A percentile compares a stretch with the other conserved stretches of the same genome.
Conservation (phyloP, 768 basidiomycete species). For the Amanita rimosa region DNA sequence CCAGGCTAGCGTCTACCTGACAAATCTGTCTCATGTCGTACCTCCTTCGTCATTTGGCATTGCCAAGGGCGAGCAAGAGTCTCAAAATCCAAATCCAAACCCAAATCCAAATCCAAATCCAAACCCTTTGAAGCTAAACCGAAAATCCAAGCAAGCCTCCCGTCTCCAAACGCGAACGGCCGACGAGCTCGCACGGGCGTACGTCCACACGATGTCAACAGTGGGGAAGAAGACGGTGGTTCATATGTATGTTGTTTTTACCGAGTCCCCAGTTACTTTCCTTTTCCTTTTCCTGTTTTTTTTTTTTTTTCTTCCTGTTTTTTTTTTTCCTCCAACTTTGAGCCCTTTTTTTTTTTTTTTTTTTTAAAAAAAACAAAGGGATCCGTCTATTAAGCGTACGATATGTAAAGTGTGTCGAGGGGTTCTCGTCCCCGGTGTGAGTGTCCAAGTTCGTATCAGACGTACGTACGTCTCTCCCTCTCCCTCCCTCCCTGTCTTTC, state of each 20-base stretch:
- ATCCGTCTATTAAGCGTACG: conserved; percentile 75
- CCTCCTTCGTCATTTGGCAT: conserved; percentile 3
- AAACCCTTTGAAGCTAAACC: not conserved
- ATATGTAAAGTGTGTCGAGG: conserved; percentile 61
- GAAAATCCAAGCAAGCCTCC: not conserved
- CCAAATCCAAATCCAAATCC: not conserved
- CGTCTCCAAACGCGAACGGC: conserved; percentile 9
- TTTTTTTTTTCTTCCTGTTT: no score
- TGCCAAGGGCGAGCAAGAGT: not conserved
- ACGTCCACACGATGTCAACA: conserved; percentile 52
- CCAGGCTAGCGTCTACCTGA: conserved; percentile 65
- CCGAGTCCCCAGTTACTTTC: no score
- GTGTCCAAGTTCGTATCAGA: conserved; percentile 53
- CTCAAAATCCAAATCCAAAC: no score
- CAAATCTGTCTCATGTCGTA: conserved; percentile 7
- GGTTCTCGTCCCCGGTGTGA: conserved; percentile 57
- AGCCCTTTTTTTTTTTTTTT: no score
- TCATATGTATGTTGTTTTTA: conserved; percentile 39
- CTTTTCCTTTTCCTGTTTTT: no score
- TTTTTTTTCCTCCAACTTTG: no score
- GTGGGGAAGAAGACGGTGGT: conserved; percentile 72
- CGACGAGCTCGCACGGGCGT: conserved; percentile 50
- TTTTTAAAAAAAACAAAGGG: conserved; percentile 14
- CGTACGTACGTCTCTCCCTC: conserved; percentile 28
- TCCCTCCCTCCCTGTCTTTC: no score